phyloP scores from a whole-genome alignment of 371 early-diverging fungal genomes.

The Dipsacomyces acuminosporus region DNA sequence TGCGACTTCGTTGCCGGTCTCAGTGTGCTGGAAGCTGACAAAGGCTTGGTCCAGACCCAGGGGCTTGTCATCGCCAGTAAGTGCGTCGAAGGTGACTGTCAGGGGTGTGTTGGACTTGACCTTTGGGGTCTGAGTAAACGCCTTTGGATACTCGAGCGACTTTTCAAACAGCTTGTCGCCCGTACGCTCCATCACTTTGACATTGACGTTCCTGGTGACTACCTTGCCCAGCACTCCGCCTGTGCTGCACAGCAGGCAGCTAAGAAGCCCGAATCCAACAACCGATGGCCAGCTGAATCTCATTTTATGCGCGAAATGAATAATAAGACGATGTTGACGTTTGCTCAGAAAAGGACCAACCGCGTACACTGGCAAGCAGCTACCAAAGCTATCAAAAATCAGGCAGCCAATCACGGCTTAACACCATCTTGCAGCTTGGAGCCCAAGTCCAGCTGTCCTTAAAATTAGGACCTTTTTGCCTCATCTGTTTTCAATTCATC shows the following conservation, averaged over 20 bases:
- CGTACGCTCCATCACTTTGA: conserved; percentile 39
- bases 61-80: conserved; percentile 1
- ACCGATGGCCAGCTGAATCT: conserved; percentile 2
- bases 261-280: conserved; percentile 9
- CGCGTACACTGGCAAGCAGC: no score
- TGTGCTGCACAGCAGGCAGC: not conserved
- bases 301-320: conserved; percentile 11
- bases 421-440: no score
- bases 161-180: conserved; percentile 40
- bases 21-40: conserved; percentile 30
- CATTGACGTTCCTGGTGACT: conserved; percentile 14
- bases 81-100: conserved; percentile 25
- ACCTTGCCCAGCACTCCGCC: conserved; percentile 11
- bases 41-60: conserved; percentile 40
- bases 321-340: no score
- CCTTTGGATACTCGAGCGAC: conserved; percentile 17
- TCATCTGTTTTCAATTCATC: not conserved
- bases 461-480: not conserved
- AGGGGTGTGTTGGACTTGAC: conserved; percentile 27
- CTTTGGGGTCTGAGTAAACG: conserved; percentile 15
- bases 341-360: no score
- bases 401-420: no score
- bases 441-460: not conserved
- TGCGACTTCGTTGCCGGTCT: conserved; percentile 19
- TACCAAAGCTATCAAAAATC: no score